Percentiles rank a stretch among this genome's conserved stretches.
These are phyloP conservation scores for Suhomyces bribrorum DNA, from an alignment of 1,139 yeast species.

Conservation along the genomic window DNA sequence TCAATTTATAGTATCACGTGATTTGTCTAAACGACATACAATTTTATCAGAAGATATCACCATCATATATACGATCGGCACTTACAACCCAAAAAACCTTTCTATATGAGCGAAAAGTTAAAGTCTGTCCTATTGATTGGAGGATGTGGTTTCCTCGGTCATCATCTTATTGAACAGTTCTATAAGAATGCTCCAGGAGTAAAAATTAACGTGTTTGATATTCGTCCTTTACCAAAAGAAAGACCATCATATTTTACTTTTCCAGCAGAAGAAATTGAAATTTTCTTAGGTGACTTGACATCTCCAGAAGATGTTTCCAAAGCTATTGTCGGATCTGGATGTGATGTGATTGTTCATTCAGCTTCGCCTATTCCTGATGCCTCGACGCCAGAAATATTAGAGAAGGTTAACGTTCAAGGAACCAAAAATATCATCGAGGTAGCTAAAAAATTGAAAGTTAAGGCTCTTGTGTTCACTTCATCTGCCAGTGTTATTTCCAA, in stretches of 20 bases:
- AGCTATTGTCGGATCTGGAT: constrained; percentile 61
- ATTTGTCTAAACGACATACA: too few relatives aligned
- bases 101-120: constrained; percentile 14
- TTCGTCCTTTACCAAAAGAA: constrained; percentile 77
- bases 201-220: constrained; percentile 81
- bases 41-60: too few relatives aligned
- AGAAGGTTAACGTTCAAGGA: constrained; percentile 89
- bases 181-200: constrained; percentile 67
- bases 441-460: constrained; percentile 53
- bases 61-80: too few relatives aligned
- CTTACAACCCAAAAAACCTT: too few relatives aligned
- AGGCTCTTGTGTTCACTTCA: constrained; percentile 88
- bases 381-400: constrained; percentile 62
- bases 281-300: constrained; percentile 85
- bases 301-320: constrained; percentile 62
- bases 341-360: constrained; percentile 86
- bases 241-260: constrained; percentile 76
- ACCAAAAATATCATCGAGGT: constrained; percentile 73
- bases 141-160: constrained; percentile 93
- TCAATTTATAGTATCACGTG: too few relatives aligned
- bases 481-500: constrained; percentile 97
- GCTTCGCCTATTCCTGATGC: constrained; percentile 78
- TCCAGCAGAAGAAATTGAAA: constrained; percentile 53
- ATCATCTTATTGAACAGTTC: constrained; percentile 86
- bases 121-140: constrained; percentile 82